A percentile compares a stretch with the other conserved stretches of the same genome.
These are phyloP conservation scores for Chrysoporthe deuterocubensis DNA, from an alignment of 2,329 filamentous ascomycete genomes.

Conservation along the genomic window DNA sequence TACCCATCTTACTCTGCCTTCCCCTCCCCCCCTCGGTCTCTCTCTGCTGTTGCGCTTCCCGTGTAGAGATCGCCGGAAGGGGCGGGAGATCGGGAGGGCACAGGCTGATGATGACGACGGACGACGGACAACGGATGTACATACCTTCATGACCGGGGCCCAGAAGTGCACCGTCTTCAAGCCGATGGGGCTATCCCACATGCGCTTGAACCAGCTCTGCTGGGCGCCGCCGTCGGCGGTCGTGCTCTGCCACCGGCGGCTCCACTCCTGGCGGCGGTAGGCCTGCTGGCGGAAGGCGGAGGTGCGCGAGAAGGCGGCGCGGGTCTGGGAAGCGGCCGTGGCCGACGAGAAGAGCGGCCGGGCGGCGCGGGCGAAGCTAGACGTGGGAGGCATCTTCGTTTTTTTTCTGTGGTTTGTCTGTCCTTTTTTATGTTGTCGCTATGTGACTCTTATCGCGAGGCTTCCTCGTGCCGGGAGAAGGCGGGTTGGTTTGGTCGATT, in stretches of 20 bases:
- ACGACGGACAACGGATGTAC: constrained; percentile 19
- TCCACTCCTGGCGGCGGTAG: constrained; percentile 47
- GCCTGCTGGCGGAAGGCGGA: constrained; percentile 43
- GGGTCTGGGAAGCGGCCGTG: constrained; percentile 57
- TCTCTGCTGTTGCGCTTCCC: not conserved
- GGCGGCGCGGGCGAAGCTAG: constrained; percentile 57
- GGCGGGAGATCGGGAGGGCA: no score
- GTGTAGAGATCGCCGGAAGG: no score
- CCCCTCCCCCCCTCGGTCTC: not conserved
- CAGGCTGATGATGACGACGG: not conserved
- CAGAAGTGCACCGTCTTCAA: constrained; percentile 98
- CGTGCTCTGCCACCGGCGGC: constrained; percentile 74
- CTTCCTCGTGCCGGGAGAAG: no score
- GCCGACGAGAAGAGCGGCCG: constrained; percentile 61
- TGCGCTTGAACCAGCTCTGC: constrained; percentile 69
- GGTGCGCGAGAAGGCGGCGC: constrained; percentile 54
- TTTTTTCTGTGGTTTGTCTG: not conserved
- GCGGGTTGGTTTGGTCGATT: no score
- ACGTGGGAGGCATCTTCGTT: constrained; percentile 37
- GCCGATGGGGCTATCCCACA: constrained; percentile 83
- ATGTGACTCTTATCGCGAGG: no score
- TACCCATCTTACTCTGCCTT: no score
- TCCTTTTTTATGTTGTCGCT: no score
- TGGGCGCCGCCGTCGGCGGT: constrained; percentile 43
- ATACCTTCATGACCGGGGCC: constrained; percentile 87